Evolutionary conservation across 2,329 filamentous ascomycete species (phyloP).

Genomic region (Sporothrix pallida): DNA sequence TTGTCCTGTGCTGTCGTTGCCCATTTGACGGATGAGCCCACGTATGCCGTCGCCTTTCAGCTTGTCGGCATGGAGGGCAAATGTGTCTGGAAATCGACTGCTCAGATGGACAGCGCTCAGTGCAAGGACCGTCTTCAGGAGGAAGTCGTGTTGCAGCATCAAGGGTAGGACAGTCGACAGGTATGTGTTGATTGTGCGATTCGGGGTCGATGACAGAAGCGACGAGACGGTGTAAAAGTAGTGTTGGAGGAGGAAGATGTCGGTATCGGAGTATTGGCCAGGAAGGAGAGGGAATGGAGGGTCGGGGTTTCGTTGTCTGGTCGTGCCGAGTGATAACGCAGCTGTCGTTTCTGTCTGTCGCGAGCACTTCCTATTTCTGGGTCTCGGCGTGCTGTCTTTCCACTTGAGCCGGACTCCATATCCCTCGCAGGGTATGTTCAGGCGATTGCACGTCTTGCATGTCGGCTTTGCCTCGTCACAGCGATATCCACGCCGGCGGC

Average conservation of each 20-base stretch:
- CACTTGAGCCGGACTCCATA: constrained; percentile 36
- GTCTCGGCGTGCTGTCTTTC: constrained; percentile 9
- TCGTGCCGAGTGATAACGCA: no score
- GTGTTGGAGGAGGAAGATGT: constrained; percentile 32
- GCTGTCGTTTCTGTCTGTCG: no score
- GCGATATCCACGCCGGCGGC: constrained; percentile 18
- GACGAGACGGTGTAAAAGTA: constrained; percentile 31
- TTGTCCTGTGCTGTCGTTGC: background rate
- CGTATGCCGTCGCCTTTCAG: constrained; percentile 24
- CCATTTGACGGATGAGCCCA: constrained; percentile 11
- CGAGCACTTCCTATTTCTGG: no score
- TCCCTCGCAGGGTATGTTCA: background rate
- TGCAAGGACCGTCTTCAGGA: constrained; percentile 62
- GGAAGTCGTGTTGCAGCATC: constrained; percentile 33
- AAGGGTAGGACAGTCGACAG: constrained; percentile 49
- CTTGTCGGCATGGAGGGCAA: background rate
- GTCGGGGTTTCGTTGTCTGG: no score
- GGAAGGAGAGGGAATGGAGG: constrained; percentile 13
- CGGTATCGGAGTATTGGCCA: background rate
- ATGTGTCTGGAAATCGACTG: background rate
- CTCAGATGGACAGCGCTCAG: constrained; percentile 58
- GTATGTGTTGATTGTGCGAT: constrained; percentile 30
- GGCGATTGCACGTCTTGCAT: background rate
- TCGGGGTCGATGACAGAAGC: constrained; percentile 25
- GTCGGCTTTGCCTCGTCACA: background rate